Evolutionary conservation across 23 red algal species (phyloP).

Genomic region (Gracilaria vermiculophylla): DNA sequence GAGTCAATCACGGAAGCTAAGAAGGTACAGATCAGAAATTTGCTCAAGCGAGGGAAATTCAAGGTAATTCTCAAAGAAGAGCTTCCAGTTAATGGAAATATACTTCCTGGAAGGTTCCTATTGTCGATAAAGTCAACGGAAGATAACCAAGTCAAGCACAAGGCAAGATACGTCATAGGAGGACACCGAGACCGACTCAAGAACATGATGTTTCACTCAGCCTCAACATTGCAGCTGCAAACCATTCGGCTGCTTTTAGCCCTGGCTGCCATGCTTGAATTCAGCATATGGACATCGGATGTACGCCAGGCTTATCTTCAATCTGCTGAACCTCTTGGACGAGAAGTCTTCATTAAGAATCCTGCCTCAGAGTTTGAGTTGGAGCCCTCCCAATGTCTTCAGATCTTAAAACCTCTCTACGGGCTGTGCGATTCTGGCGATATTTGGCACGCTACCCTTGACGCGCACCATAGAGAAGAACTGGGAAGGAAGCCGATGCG

Average conservation of each 20-base stretch:
- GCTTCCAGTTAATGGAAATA: not conserved
- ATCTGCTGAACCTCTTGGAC: not conserved
- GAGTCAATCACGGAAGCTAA: not conserved
- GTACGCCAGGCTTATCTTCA: slow-evolving; percentile 41
- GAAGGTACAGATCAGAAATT: not conserved
- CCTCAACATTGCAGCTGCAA: not conserved
- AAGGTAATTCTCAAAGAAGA: slow-evolving; percentile 14
- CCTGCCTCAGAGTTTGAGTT: slow-evolving; percentile 16
- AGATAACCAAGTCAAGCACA: slow-evolving; percentile 3
- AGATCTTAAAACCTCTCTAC: slow-evolving; percentile 36
- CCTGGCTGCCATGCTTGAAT: not conserved
- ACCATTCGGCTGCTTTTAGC: not conserved
- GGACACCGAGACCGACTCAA: slow-evolving; percentile 28
- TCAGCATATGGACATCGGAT: slow-evolving; percentile 14
- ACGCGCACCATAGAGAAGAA: slow-evolving; percentile 23
- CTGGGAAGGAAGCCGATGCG: slow-evolving; percentile 15
- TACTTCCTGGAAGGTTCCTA: slow-evolving; percentile 43
- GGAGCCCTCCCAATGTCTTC: not conserved
- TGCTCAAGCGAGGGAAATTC: not conserved
- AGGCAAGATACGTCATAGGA: slow-evolving; percentile 42
- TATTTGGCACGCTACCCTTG: slow-evolving; percentile 1
- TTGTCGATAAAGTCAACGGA: slow-evolving; percentile 6
- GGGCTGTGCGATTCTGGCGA: slow-evolving; percentile 43
- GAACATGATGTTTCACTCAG: not conserved
- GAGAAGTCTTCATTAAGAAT: not conserved